Percentiles rank a stretch among this genome's conserved stretches.
phyloP scores from a whole-genome alignment of 2,329 filamentous ascomycete genomes.

The Cordyceps pruinosa region DNA sequence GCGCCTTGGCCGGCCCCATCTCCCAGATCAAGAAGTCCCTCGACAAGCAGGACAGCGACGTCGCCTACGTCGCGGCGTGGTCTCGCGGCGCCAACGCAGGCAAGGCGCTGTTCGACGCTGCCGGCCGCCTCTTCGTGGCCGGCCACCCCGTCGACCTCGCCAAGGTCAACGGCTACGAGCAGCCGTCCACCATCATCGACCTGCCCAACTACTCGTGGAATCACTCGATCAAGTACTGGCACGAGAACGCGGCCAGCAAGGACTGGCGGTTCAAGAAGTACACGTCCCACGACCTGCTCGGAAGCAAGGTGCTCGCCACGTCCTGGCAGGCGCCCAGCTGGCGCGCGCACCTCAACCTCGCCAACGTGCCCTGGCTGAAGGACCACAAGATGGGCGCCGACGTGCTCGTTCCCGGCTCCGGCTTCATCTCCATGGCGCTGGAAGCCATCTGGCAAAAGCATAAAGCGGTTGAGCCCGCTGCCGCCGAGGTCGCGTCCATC shows the following conservation, averaged over 20 bases:
- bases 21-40: constrained; percentile 12
- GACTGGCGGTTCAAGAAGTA: constrained; percentile 19
- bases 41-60: background rate
- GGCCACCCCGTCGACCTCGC: constrained; percentile 11
- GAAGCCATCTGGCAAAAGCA: constrained; percentile 28
- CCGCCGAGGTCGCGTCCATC: background rate
- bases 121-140: background rate
- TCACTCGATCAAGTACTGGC: constrained; percentile 16
- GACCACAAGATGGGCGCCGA: constrained; percentile 36
- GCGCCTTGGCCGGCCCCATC: background rate
- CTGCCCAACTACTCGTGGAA: constrained; percentile 23
- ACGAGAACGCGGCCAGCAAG: constrained; percentile 18
- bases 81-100: background rate
- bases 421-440: constrained; percentile 35
- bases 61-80: background rate
- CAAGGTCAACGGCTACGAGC: constrained; percentile 1
- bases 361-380: constrained; percentile 36
- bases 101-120: background rate
- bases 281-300: constrained; percentile 25
- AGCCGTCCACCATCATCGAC: constrained; percentile 13
- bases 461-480: constrained; percentile 2
- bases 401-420: constrained; percentile 36
- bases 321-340: constrained; percentile 29
- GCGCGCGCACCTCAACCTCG: constrained; percentile 31
- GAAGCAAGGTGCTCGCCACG: constrained; percentile 22